A percentile compares a stretch with the other conserved stretches of the same genome.
These are phyloP conservation scores for Vitis labrusca DNA, from an alignment of 164 flowering plant species.

Conservation along the genomic window DNA sequence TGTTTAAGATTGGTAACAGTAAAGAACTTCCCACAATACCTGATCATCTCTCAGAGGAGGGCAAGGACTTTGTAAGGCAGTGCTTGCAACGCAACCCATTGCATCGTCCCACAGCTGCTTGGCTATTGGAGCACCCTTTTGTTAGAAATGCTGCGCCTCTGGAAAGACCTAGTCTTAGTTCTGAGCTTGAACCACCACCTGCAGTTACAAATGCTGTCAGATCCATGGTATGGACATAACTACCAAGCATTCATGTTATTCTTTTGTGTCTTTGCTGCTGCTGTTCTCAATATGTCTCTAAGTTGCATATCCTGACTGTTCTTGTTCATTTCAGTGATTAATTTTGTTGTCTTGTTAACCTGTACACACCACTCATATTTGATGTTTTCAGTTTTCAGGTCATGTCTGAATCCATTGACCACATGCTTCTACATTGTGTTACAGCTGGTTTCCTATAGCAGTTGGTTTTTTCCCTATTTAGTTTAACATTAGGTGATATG, in stretches of 20 bases:
- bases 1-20: constrained; percentile 96
- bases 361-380: too few relatives aligned
- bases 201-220: constrained; percentile 20
- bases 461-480: too few relatives aligned
- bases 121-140: constrained; percentile 89
- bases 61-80: constrained; percentile 73
- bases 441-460: too few relatives aligned
- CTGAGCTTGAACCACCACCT: constrained; percentile 26
- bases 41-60: constrained; percentile 82
- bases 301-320: background rate
- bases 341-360: too few relatives aligned
- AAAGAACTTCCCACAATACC: constrained; percentile 93
- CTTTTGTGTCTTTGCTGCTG: too few relatives aligned
- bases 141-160: constrained; percentile 72
- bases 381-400: too few relatives aligned
- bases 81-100: constrained; percentile 85
- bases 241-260: too few relatives aligned
- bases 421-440: too few relatives aligned
- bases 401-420: too few relatives aligned
- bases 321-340: too few relatives aligned
- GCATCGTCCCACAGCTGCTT: constrained; percentile 77
- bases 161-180: constrained; percentile 42
- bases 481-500: too few relatives aligned
- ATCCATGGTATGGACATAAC: constrained; percentile 11
- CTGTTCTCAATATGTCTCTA: too few relatives aligned